These are phyloP conservation scores for Microdochium paspali DNA, from an alignment of 2,329 filamentous ascomycete species.

Conservation along the genomic window DNA sequence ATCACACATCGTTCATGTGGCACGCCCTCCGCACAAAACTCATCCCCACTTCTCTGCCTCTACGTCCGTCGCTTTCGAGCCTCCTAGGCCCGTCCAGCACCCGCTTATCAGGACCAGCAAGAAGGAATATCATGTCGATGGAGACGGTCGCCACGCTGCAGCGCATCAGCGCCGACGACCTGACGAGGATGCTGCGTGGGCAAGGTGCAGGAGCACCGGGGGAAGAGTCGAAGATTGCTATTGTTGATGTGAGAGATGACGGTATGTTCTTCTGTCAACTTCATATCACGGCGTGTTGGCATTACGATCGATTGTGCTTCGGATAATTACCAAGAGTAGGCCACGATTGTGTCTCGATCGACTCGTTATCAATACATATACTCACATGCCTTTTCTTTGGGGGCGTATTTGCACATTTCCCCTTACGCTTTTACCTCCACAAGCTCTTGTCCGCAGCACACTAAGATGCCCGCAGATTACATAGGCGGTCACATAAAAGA, in stretches of 20 bases:
- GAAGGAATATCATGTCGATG: conserved; percentile 30
- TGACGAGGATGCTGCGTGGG: conserved; percentile 50
- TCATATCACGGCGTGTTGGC: too few species aligned
- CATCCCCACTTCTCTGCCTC: background rate
- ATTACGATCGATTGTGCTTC: too few species aligned
- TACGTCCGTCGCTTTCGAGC: background rate
- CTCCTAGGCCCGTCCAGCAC: too few species aligned
- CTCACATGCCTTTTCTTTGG: too few species aligned
- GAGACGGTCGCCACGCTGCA: conserved; percentile 53
- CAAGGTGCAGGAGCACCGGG: background rate
- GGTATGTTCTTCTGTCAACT: conserved; percentile 37
- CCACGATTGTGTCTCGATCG: too few species aligned
- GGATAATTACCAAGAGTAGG: too few species aligned
- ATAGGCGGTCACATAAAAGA: conserved; percentile 82
- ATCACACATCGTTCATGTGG: background rate
- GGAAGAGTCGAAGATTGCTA: conserved; percentile 45
- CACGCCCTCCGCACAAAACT: background rate
- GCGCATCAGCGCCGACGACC: conserved; percentile 58
- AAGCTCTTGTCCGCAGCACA: background rate
- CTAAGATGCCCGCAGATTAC: conserved; percentile 50
- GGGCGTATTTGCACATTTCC: background rate
- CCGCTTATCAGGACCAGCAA: too few species aligned
- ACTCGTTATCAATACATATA: too few species aligned
- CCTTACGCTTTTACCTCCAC: background rate
- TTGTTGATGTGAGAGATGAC: conserved; percentile 85